Evolutionary conservation across 73 alveolate genomes (phyloP), one percentile per base, ranked within the genome.

Genomic region (Paramecium biaurelia): DNA sequence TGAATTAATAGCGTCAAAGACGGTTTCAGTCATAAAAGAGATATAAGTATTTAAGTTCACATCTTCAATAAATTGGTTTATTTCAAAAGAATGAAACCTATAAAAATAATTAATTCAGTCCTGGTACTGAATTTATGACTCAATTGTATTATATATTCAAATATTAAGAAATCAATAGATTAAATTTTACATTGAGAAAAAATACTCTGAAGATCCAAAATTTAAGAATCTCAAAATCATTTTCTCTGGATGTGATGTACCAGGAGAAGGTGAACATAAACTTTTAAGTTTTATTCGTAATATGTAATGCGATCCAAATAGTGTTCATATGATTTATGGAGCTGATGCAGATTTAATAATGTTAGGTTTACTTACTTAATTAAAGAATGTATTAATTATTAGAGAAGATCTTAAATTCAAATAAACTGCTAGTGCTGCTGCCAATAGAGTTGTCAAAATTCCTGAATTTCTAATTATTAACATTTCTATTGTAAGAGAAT

Each of bases 261-360:
- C 99, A 5, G 99, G 99, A 57, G 99, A 98, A 95, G 99, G 99
- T 10, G 99, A 98, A 92, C 99, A 98, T 85, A 98, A 98, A 86
- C 98, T 98, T 42, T 85, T 98, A 95, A 98, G 97, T 79, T 97
- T 94, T 94, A 95, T 98, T 38, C 47, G 47, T 38, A 38, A 38
- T 38, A 2, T 38, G 12, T 38, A 38, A 38, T 38, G 47, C 93
- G 89, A 85, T 76, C 98, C 98, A 8, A 92, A 97, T 68, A 92
- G 98, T 12, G 93, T 97, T 70, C 99, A 98, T 93, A 96, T 99
- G 86, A 95, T 98, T 49, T 98, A 98, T 93, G 99, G 99, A 4
- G 96, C 96, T n/a, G 99, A 98, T 93, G 99, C 99, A 7, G 99
- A 98, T 94, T 93, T 98, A 82, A 98, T 98, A 85, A 97, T 98